Percentiles rank a stretch among this genome's conserved stretches.
Evolutionary conservation across 257 asterid species (phyloP).

Genomic region (Lycium ferocissimum): DNA sequence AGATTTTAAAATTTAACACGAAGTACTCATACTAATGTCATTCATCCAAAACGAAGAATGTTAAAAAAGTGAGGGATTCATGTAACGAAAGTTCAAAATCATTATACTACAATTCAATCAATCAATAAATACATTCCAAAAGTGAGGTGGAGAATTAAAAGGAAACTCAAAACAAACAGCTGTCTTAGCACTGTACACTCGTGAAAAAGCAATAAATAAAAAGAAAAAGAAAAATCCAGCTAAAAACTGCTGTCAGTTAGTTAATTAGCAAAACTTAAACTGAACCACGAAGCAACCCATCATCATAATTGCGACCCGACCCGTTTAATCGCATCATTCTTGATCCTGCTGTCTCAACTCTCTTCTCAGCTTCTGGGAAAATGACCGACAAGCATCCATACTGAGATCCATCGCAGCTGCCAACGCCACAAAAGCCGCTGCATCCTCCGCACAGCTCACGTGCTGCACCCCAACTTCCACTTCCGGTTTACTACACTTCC

Average conservation of each 20-base stretch:
- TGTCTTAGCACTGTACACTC: constrained; percentile 70
- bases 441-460: constrained; percentile 94
- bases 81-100: constrained; percentile 32
- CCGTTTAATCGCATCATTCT: constrained; percentile 35
- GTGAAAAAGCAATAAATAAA: background rate
- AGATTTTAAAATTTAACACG: too few relatives aligned
- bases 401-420: constrained; percentile 96
- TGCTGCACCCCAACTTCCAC: constrained; percentile 96
- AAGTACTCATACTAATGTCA: background rate
- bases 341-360: constrained; percentile 77
- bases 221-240: background rate
- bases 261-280: constrained; percentile 13
- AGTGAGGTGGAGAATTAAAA: background rate
- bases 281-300: constrained; percentile 34
- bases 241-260: constrained; percentile 33
- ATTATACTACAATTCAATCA: constrained; percentile 47
- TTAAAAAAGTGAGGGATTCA: background rate
- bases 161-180: constrained; percentile 33
- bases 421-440: constrained; percentile 93
- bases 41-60: background rate
- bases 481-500: constrained; percentile 75
- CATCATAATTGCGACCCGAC: constrained; percentile 34
- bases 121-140: constrained; percentile 35
- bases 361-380: constrained; percentile 79
- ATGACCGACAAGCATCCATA: constrained; percentile 86